Evolutionary conservation across 371 early-diverging fungal genomes (phyloP), one percentile per base, ranked within the genome.

Genomic region (Mortierella polycephala): DNA sequence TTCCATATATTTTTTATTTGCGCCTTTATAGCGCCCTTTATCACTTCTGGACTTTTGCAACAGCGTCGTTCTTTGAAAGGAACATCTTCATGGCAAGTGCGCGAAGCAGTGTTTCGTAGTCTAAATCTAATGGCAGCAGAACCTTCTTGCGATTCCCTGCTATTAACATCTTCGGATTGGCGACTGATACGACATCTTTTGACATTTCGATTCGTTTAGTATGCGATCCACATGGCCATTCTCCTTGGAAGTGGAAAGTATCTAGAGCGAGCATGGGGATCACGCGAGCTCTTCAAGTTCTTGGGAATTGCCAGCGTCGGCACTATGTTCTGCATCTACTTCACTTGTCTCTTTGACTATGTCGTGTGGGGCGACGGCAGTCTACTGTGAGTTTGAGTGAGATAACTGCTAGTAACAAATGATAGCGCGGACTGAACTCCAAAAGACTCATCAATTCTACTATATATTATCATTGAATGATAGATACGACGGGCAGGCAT

Each of bases 261-360:
- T 71, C 84, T 95, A 75, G 95, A 93, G 77, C 84, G 88, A 12
- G 86, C 85, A 42, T 95, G 93, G 93, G 92, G 93, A 3, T 83
- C 88, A 18, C 85, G 82, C 57, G 93, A 91, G 63, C 74, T 91
- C 40, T 61, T 91, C 18, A 93, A 88, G 65, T 93, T 86, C 71
- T 74, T 90, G 37, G 47, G 82, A 0, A 71, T 93, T 7, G 83
- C 88, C 9, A 88, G 83, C 42, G 64, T 88, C 8, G 66, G 85
- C 5, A 75, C 89, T 5, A 89, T 87, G 71, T 14, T 91, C 1
- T 79, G 85, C 9, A 84, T 90, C 12, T 86, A 85, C 70, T 55
- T 90, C 39, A 86, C 87, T 13, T 75, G 87, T n/a, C 69, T 89
- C 20, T 37, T 90, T 20, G 85, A 88, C 53, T 93, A 88, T 79